Evolutionary conservation across 2,329 filamentous ascomycete genomes (phyloP), one percentile per base, ranked within the genome.

Genomic region (Calonectria pteridis): DNA sequence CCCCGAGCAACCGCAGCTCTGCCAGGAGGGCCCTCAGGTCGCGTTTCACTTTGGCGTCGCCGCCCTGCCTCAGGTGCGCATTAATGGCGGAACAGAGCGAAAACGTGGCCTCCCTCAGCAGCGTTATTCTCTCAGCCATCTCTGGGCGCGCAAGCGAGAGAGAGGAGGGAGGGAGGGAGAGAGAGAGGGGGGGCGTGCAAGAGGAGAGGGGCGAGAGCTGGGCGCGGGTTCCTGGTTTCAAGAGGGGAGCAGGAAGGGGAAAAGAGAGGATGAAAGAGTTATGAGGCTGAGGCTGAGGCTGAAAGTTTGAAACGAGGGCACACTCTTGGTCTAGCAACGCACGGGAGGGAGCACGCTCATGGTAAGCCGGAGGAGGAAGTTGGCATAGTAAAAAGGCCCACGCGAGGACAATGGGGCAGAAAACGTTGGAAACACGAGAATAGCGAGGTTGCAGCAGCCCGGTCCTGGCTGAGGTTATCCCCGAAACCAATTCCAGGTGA

Each of bases 1-100:
- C 80, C 7, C 71, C 77, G 5, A 79, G 75, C 6, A 81, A 72
- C 14, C 80, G 71, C 2, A 81, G 64, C 46, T 81, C 80, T 65
- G 67, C 72, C 0, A 71, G 55, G 46, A 80, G 31, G 1, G 63
- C 59, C 37, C 78, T 80, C 33, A 80, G 59, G 1, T 76, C 72
- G 37, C 50, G 49, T 20, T 55, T 78, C 4, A 50, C 13, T 10
- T 63, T 33, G 55, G 55, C n/a, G 33, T 11, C 28, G 1, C 20
- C 6, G 68, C 55, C 26, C 68, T 26, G 55, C 26, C 75, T 77
- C 0, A 78, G 37, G 37, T 77, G 64, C 13, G 55, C 33, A 31
- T 50, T 70, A 66, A 80, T 73, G 20, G 49, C 35, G 13, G 69
- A 46, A 71, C 77, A 79, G 31, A 77, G 75, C 37, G 66, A 58